phyloP scores from a whole-genome alignment of 495 filamentous ascomycete genomes.

The Sabuloglossum arenarium region DNA sequence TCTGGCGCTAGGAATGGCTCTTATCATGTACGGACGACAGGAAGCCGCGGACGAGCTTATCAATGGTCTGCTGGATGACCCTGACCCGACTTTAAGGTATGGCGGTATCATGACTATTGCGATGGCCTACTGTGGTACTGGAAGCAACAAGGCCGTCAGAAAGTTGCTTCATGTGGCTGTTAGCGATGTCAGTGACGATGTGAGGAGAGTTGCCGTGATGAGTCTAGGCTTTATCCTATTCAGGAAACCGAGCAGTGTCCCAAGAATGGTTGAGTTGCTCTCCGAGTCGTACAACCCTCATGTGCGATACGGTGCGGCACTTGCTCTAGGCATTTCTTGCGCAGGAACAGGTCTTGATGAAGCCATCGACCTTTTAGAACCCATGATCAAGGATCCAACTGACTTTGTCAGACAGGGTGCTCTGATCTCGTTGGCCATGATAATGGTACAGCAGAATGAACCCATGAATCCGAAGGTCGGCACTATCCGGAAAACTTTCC shows the following conservation, averaged over 20 bases:
- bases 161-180: slow-evolving; percentile 95
- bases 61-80: slow-evolving; percentile 78
- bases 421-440: slow-evolving; percentile 89
- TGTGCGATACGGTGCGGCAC: slow-evolving; percentile 92
- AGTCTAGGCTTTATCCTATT: slow-evolving; percentile 97
- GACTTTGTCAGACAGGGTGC: slow-evolving; percentile 98
- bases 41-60: slow-evolving; percentile 89
- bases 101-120: slow-evolving; percentile 99
- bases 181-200: slow-evolving; percentile 96
- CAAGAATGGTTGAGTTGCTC: slow-evolving; percentile 96
- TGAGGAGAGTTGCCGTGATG: slow-evolving; percentile 92
- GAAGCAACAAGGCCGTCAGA: slow-evolving; percentile 96
- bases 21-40: slow-evolving; percentile 95
- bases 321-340: slow-evolving; percentile 96
- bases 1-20: slow-evolving; percentile 83
- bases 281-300: slow-evolving; percentile 98
- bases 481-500: slow-evolving; percentile 60
- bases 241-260: slow-evolving; percentile 90
- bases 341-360: slow-evolving; percentile 93
- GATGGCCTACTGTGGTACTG: slow-evolving; percentile 87
- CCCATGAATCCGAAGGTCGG: slow-evolving; percentile 82
- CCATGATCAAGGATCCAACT: slow-evolving; percentile 98
- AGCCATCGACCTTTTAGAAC: slow-evolving; percentile 89
- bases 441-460: slow-evolving; percentile 94
- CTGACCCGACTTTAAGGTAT: slow-evolving; percentile 83